A percentile compares a stretch with the other conserved stretches of the same genome.
phyloP scores from a whole-genome alignment of 495 filamentous ascomycete species.

The Pyrenula aspistea region DNA sequence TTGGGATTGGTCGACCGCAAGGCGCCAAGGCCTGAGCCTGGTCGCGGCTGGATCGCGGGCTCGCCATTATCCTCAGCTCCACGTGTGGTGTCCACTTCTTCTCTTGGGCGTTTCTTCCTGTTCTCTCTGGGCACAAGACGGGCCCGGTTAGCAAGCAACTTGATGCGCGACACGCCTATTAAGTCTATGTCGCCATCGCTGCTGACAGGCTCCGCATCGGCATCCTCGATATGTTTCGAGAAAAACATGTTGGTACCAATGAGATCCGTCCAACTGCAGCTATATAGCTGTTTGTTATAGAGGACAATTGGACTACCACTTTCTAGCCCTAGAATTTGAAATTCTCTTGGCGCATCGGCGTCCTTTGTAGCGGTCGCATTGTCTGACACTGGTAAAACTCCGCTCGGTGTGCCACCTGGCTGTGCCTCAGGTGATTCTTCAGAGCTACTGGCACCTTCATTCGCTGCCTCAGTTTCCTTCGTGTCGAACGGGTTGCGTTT shows the following conservation, averaged over 20 bases:
- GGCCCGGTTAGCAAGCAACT: slow-evolving; percentile 32
- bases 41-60: background rate
- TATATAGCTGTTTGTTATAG: slow-evolving; percentile 63
- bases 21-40: background rate
- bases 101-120: background rate
- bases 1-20: background rate
- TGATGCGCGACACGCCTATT: slow-evolving; percentile 45
- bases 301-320: slow-evolving; percentile 57
- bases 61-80: background rate
- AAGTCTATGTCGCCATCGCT: slow-evolving; percentile 41
- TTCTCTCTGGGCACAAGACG: slow-evolving; percentile 14
- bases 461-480: background rate
- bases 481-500: background rate
- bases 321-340: slow-evolving; percentile 78
- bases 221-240: slow-evolving; percentile 28
- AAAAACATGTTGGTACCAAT: slow-evolving; percentile 75
- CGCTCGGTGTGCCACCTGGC: background rate
- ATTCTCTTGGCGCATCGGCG: slow-evolving; percentile 20
- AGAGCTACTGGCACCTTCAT: background rate
- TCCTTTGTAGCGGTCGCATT: slow-evolving; percentile 10
- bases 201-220: slow-evolving; percentile 18
- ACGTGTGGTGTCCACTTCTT: slow-evolving; percentile 2
- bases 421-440: background rate
- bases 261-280: slow-evolving; percentile 63
- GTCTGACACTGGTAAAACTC: slow-evolving; percentile 13